Evolutionary conservation across 306 rosid species (phyloP).

Genomic region (Corylus heterophylla): DNA sequence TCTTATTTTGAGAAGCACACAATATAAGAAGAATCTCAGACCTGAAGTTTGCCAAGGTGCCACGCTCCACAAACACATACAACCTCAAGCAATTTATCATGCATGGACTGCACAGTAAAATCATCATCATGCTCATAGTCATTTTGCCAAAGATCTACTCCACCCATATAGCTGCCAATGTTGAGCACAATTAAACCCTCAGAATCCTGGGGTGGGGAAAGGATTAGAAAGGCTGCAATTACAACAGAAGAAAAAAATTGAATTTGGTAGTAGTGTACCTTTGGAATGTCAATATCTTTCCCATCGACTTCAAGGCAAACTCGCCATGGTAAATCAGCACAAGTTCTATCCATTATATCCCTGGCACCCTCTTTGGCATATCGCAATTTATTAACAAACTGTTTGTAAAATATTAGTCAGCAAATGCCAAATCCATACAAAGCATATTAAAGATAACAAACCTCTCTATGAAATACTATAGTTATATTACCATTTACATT

Average conservation of each 20-base stretch:
- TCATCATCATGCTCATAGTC: constrained; percentile 63
- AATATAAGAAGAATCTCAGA: constrained; percentile 20
- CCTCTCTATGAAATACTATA: constrained; percentile 3
- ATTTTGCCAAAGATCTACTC: constrained; percentile 84
- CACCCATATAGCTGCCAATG: constrained; percentile 86
- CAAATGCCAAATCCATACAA: constrained; percentile 16
- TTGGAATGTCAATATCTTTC: constrained; percentile 64
- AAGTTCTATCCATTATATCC: constrained; percentile 79
- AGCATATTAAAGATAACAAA: constrained; percentile 10
- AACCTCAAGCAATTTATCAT: constrained; percentile 70
- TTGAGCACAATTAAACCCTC: constrained; percentile 84
- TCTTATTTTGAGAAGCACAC: constrained; percentile 3
- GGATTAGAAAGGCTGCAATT: constrained; percentile 17
- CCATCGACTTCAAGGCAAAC: constrained; percentile 90
- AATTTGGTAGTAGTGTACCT: constrained; percentile 36
- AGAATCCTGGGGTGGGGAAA: constrained; percentile 48
- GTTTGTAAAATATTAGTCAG: constrained; percentile 25
- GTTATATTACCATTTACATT: constrained; percentile 1
- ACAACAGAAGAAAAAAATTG: constrained; percentile 10
- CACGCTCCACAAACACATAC: constrained; percentile 80
- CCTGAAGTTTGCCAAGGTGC: constrained; percentile 90
- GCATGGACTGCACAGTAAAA: constrained; percentile 61
- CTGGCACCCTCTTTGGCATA: constrained; percentile 89
- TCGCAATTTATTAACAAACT: constrained; percentile 70
- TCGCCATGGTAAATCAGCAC: constrained; percentile 90